Base-by-base conservation (phyloP, 2,329 filamentous ascomycete genomes). In the Bipolaris zeicola region DNA sequence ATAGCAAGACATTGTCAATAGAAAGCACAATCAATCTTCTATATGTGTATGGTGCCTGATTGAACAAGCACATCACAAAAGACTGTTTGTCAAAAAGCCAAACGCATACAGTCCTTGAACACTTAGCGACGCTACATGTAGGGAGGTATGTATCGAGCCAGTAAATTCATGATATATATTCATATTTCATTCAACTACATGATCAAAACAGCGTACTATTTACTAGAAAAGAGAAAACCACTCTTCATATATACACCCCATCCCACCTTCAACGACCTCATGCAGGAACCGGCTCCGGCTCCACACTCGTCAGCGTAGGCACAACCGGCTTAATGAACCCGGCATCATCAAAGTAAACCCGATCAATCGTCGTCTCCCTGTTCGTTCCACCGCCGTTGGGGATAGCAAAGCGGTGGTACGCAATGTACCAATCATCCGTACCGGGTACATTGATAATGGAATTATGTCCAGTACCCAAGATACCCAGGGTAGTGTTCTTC, bases 351-450 rank as follows among this genome's bases (percentile, higher is more conserved):
- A 70, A 72, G n/a, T 50, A 66, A 6, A 72, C 26, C 39, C 46
- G 52, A 33, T 72, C 69, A 33, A 72, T 66, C 0, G 64, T 69
- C 5, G 66, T 68, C 45, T 69, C 69, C 3, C 69, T 50, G 20
- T 55, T 50, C 8, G 65, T 70, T 2, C 69, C 69, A 47, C 62
- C 61, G 1, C 69, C 68, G 26, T 54, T 55, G 0, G 68, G 66
- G 37, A 71, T 69, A 6, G 49, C 58, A 31, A 70, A 71, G 4
- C 69, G 66, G 37, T 71, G 68, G 41, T 71, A 71, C 5, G 63
- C 65, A 47, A 71, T 70, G 26, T 71, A 70, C 67, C 69, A 71
- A 28, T 71, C 65, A 37, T 69, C 68, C 1, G 69, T 69, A 0
- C 60, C 60, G 1, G 69, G 69, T 0, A 71, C 65, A 26, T 70